phyloP scores from a whole-genome alignment of 805 yeast genomes.

The Teunomyces funiuensis region DNA sequence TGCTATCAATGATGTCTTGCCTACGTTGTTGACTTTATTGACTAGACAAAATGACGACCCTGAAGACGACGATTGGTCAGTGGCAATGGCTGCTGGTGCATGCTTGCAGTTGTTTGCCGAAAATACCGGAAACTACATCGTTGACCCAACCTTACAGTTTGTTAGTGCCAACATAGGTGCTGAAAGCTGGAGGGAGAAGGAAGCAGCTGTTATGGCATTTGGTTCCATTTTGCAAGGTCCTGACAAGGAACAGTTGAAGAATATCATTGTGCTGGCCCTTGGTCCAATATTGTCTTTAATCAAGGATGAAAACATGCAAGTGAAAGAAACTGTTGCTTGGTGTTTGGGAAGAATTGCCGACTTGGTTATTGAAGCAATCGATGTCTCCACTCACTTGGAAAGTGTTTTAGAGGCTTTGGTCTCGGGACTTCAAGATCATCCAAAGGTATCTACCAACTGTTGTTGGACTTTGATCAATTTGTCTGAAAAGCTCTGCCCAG shows the following conservation, averaged over 20 bases:
- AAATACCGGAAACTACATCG: slow-evolving; percentile 81
- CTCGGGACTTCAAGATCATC: slow-evolving; percentile 84
- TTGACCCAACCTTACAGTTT: slow-evolving; percentile 79
- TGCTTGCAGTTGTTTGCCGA: slow-evolving; percentile 93
- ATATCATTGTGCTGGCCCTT: slow-evolving; percentile 77
- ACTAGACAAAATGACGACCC: slow-evolving; percentile 91
- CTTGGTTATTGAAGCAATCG: slow-evolving; percentile 73
- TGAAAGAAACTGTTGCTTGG: slow-evolving; percentile 97
- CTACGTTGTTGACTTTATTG: slow-evolving; percentile 75
- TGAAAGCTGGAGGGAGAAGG: slow-evolving; percentile 77
- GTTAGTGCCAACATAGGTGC: slow-evolving; percentile 69
- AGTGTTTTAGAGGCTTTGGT: slow-evolving; percentile 70
- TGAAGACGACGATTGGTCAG: slow-evolving; percentile 96
- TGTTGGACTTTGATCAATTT: slow-evolving; percentile 96
- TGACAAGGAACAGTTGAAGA: slow-evolving; percentile 64
- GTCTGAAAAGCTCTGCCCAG: slow-evolving; percentile 72
- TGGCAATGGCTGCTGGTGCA: slow-evolving; percentile 98
- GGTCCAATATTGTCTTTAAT: slow-evolving; percentile 74
- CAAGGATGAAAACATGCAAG: slow-evolving; percentile 75
- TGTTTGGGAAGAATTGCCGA: slow-evolving; percentile 96
- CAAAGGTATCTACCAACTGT: slow-evolving; percentile 93
- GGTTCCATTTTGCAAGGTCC: slow-evolving; percentile 97
- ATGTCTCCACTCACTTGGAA: slow-evolving; percentile 63
- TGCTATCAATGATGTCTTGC: slow-evolving; percentile 83
- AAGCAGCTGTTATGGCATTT: slow-evolving; percentile 98